Evolutionary conservation across 192 early-diverging fungal genomes (phyloP).

Genomic region (Coemansia reversa): DNA sequence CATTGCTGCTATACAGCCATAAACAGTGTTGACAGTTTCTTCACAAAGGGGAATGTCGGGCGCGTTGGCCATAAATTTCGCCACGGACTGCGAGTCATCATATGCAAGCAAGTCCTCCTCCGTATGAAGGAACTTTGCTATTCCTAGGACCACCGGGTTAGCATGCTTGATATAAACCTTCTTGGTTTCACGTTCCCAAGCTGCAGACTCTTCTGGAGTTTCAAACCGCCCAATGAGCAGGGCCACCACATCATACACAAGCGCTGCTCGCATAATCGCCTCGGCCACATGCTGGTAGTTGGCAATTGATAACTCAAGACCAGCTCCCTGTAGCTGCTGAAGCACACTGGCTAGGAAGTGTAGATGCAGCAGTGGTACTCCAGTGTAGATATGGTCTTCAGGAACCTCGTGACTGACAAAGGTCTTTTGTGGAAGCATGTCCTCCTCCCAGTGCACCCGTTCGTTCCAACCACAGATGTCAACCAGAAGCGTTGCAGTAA

Average conservation of each 20-base stretch:
- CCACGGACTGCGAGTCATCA: slow-evolving; percentile 2
- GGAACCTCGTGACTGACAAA: slow-evolving; percentile 34
- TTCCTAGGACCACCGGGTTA: slow-evolving; percentile 3
- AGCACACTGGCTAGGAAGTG: slow-evolving; percentile 36
- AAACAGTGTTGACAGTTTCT: slow-evolving; percentile 31
- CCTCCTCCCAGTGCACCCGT: slow-evolving; percentile 51
- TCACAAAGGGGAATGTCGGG: slow-evolving; percentile 37
- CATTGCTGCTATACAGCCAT: slow-evolving; percentile 26
- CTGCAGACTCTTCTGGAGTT: not conserved
- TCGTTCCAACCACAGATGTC: slow-evolving; percentile 53
- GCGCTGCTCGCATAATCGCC: slow-evolving; percentile 32
- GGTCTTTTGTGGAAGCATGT: slow-evolving; percentile 25
- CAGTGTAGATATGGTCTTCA: slow-evolving; percentile 41
- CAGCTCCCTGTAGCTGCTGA: slow-evolving; percentile 37
- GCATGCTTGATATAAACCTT: slow-evolving; percentile 9
- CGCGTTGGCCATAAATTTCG: slow-evolving; percentile 30
- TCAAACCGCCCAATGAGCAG: slow-evolving; percentile 40
- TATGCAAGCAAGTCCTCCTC: not conserved
- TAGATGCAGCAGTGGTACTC: slow-evolving; percentile 36
- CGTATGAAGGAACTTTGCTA: not conserved
- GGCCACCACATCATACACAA: slow-evolving; percentile 27
- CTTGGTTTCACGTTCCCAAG: not conserved
- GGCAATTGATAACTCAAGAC: slow-evolving; percentile 34
- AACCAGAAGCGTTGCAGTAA: slow-evolving; percentile 48
- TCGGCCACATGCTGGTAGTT: slow-evolving; percentile 48